phyloP scores from a whole-genome alignment of 495 filamentous ascomycete species.

The Barbatosphaeria neglecta region DNA sequence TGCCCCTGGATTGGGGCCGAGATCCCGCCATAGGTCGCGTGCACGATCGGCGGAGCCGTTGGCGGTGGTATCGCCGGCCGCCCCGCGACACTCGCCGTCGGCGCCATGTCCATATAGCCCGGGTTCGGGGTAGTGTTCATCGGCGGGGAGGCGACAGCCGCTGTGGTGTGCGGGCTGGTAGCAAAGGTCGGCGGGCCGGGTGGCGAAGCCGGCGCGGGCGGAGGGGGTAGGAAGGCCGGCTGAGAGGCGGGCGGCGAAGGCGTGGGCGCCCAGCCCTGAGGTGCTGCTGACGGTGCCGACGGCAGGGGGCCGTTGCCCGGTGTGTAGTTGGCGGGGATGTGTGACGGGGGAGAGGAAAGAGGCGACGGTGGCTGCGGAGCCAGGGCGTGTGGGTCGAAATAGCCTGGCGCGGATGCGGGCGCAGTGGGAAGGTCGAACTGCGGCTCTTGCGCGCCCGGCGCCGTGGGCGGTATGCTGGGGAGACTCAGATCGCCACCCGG shows the following conservation, averaged over 20 bases:
- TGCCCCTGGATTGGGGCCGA: constrained; percentile 1
- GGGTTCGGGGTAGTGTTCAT: constrained; percentile 11
- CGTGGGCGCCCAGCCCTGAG: constrained; percentile 7
- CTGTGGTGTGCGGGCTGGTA: constrained; percentile 9
- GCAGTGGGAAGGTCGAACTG: constrained; percentile 20
- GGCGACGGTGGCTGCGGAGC: constrained; percentile 16
- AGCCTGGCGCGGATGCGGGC: constrained; percentile 12
- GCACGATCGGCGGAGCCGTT: neutral
- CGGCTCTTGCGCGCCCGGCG: constrained; percentile 8
- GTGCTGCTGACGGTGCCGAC: no score
- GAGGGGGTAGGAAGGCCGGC: constrained; percentile 3
- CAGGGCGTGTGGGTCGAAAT: constrained; percentile 11
- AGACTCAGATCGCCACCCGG: constrained; percentile 16
- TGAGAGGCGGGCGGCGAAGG: constrained; percentile 9
- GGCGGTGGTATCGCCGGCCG: constrained; percentile 4
- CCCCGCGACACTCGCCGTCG: constrained; percentile 5
- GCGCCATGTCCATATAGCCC: constrained; percentile 8
- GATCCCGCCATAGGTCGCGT: constrained; percentile 4
- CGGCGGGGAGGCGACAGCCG: constrained; percentile 17
- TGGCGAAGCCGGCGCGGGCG: constrained; percentile 4
- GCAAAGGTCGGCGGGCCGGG: constrained; percentile 17
- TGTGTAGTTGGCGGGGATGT: constrained; percentile 6
- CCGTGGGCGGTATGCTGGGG: constrained; percentile 16
- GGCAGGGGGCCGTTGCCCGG: constrained; percentile 5
- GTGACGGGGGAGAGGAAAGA: constrained; percentile 11